Evolutionary conservation across 495 filamentous ascomycete species (phyloP), one percentile per base, ranked within the genome.

Genomic region (Penicillium fimorum): DNA sequence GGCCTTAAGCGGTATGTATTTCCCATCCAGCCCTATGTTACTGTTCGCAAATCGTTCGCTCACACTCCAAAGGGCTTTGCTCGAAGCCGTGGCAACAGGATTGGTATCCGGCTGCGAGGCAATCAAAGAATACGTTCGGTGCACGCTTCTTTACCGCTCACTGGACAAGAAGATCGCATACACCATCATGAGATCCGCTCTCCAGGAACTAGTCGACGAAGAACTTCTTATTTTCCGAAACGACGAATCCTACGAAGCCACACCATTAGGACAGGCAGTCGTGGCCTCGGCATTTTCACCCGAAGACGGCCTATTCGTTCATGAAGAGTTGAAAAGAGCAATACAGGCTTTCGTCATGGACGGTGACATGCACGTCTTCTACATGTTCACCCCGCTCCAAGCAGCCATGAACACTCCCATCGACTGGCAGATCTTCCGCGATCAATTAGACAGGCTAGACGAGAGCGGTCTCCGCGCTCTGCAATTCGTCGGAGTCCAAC

Each of bases 331-430:
- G 51, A 77, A 76, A 54, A 77, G 79, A 56, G 87, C 90, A 1
- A 67, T 92, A 3, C 76, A 82, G 46, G 87, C 84, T 6, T 94
- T 94, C 55, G 89, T 91, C 17, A 84, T 94, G 81, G 88, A 91
- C 62, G 87, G 87, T 17, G 90, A 94, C 46, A 86, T 94, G 86
- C 90, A 94, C 62, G 78, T 91, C 37, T 80, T 92, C 47, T 94
- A 92, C 66, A 85, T 84, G 56, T 91, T 92, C 56, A 92, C 90
- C 0, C 90, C 90, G 1, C 76, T 92, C 11, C 71, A 82, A 35
- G 71, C 68, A 7, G 71, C 79, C 5, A 64, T 69, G 22, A 69
- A 62, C 17, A 72, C 76, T 8, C 70, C 78, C 2, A 79, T 92
- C 53, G 86, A 91, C 59, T 92, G 89, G 90, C 79, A 76, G 22